Evolutionary conservation across 2,329 filamentous ascomycete species (phyloP).

Genomic region (Phialophora chinensis): DNA sequence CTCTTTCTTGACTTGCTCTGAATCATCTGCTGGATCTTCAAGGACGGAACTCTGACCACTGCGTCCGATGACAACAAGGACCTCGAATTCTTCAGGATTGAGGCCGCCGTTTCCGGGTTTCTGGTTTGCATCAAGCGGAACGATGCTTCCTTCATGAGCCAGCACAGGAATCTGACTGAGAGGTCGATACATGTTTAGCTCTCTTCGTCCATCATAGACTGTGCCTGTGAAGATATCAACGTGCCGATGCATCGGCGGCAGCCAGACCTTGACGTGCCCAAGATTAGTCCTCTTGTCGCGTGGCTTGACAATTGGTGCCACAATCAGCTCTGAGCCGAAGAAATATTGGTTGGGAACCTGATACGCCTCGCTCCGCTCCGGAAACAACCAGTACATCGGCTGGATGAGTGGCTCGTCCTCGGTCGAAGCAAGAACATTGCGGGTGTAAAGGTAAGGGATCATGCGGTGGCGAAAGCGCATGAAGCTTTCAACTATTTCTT

Average conservation of each 20-base stretch:
- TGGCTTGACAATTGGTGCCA: constrained; percentile 62
- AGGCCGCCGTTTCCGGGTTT: constrained; percentile 55
- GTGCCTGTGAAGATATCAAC: constrained; percentile 65
- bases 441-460: constrained; percentile 66
- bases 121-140: constrained; percentile 59
- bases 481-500: constrained; percentile 56
- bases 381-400: constrained; percentile 68
- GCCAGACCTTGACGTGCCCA: constrained; percentile 60
- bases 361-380: constrained; percentile 61
- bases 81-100: constrained; percentile 56
- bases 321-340: constrained; percentile 64
- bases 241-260: constrained; percentile 58
- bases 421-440: constrained; percentile 57
- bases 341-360: constrained; percentile 63
- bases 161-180: constrained; percentile 61
- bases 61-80: constrained; percentile 56
- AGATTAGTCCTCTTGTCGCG: constrained; percentile 55
- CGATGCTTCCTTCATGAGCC: constrained; percentile 62
- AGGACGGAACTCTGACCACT: constrained; percentile 52
- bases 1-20: constrained; percentile 28
- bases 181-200: constrained; percentile 58
- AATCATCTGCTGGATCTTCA: constrained; percentile 51
- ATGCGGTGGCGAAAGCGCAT: constrained; percentile 63
- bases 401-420: constrained; percentile 61
- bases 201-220: constrained; percentile 63